Percentiles rank a stretch among this genome's conserved stretches.
These are phyloP conservation scores for Populus trichocarpa DNA, from an alignment of 441 rosid genomes.

Conservation along the genomic window DNA sequence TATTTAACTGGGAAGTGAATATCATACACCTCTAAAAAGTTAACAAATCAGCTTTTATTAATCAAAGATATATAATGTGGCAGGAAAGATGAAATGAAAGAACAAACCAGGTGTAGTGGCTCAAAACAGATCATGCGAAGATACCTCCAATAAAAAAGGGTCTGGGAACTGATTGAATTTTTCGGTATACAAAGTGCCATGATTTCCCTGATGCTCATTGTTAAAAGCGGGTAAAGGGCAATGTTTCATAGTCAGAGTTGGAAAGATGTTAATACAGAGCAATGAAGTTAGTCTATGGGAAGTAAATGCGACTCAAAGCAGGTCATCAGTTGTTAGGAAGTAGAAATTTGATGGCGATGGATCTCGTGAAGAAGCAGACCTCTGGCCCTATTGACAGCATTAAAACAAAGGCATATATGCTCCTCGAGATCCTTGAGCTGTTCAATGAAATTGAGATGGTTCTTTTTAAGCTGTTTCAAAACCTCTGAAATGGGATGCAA, in stretches of 20 bases:
- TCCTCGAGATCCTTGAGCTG: conserved; percentile 66
- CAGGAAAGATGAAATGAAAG: background rate
- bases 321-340: conserved; percentile 22
- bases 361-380: conserved; percentile 53
- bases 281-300: background rate
- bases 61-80: background rate
- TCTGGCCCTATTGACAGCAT: conserved; percentile 56
- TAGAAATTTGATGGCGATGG: conserved; percentile 30
- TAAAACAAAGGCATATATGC: conserved; percentile 59
- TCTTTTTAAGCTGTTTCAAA: conserved; percentile 51
- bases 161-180: background rate
- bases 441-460: conserved; percentile 33
- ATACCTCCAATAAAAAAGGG: background rate
- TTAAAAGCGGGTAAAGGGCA: background rate
- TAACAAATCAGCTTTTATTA: background rate
- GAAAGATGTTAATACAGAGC: background rate
- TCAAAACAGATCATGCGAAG: background rate
- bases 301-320: background rate
- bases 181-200: background rate
- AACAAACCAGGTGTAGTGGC: background rate
- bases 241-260: background rate
- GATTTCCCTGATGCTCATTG: background rate
- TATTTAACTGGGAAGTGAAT: background rate
- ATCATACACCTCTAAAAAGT: background rate
- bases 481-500: conserved; percentile 39